These are phyloP conservation scores for Corynascus novoguineensis DNA, from an alignment of 495 filamentous ascomycete genomes.

Conservation along the genomic window DNA sequence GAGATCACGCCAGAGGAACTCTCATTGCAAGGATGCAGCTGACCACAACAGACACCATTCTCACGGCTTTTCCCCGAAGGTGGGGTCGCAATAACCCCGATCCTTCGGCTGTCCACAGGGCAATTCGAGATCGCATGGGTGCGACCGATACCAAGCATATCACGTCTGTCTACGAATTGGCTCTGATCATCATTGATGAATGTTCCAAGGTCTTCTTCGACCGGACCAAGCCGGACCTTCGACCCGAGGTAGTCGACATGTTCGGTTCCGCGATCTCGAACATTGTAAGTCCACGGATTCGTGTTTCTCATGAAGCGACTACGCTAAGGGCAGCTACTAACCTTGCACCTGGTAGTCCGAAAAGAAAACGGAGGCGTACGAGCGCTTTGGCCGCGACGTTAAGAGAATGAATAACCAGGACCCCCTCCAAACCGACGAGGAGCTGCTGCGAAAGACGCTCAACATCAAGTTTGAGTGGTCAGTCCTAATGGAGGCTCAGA, in stretches of 20 bases:
- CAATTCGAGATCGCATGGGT: not conserved
- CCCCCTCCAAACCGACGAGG: slow-evolving; percentile 30
- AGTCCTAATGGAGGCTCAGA: slow-evolving; percentile 60
- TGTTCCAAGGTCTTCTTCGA: slow-evolving; percentile 5
- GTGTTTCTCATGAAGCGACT: not conserved
- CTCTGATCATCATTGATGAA: not conserved
- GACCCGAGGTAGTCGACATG: slow-evolving; percentile 64
- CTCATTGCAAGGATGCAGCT: too few relatives aligned
- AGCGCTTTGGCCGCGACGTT: slow-evolving; percentile 23
- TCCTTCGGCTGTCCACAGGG: not conserved
- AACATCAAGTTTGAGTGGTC: slow-evolving; percentile 65
- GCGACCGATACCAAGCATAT: not conserved
- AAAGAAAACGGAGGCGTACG: slow-evolving; percentile 27
- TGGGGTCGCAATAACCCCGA: slow-evolving; percentile 1
- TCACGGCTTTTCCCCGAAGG: not conserved
- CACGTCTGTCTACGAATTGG: not conserved
- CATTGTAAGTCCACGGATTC: slow-evolving; percentile 27
- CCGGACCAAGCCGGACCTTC: slow-evolving; percentile 38
- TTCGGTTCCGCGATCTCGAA: slow-evolving; percentile 52
- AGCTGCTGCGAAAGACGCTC: slow-evolving; percentile 48
- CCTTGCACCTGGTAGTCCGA: slow-evolving; percentile 9
- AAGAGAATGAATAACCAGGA: slow-evolving; percentile 30
- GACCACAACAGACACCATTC: slow-evolving; percentile 29
- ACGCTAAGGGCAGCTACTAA: not conserved
- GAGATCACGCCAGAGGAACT: too few relatives aligned